Base-by-base conservation (phyloP, 2,329 filamentous ascomycete genomes). In the Diaporthe sp. region DNA sequence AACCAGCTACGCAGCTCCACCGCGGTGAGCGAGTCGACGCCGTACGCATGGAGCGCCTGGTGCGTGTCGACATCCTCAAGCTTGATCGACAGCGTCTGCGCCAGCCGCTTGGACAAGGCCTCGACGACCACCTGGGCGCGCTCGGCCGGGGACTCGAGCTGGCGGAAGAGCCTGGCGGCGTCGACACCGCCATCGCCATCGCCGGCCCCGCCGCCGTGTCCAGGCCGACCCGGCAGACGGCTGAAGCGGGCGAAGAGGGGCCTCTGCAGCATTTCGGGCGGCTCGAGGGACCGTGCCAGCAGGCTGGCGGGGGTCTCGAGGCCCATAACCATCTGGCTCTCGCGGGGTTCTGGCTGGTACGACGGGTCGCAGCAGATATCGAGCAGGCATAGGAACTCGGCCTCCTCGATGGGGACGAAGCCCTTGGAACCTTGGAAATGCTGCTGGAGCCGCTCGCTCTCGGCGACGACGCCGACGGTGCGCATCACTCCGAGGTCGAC, bases 1-100 rank as follows among this genome's bases (percentile, higher is more conserved):
- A 87, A 77, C 85, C 85, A 87, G 42, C 84, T 85, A 1, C 86
- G 78, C 44, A 88, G 57, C 77, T 88, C 86, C 0, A 87, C 83
- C 0, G 85, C 86, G 28, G 88, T 82, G 0, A 88, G 81, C 0
- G 84, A 85, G 78, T 86, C 85, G 8, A 86, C 81, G 1, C 85
- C 85, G 49, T 82, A 83, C 6, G 82, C 80, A 0, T 81, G 80
- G 1, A 84, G 79, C 1, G 82, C 79, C 75, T 80, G 80, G 1
- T 65, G 53, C 2, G 76, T 53, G 44, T 83, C 81, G 15, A 85
- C 78, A 8, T 85, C 83, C 4, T 75, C 75, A 5, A 76, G 74
- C 2, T 80, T 73, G 1, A 85, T 81, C 31, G 79, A 75, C 73
- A 86, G 80, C 17, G 83, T 81, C 4, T 80, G 79, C 0, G 82